phyloP scores from a whole-genome alignment of 164 flowering plant genomes.

The Aristolochia fimbriata region DNA sequence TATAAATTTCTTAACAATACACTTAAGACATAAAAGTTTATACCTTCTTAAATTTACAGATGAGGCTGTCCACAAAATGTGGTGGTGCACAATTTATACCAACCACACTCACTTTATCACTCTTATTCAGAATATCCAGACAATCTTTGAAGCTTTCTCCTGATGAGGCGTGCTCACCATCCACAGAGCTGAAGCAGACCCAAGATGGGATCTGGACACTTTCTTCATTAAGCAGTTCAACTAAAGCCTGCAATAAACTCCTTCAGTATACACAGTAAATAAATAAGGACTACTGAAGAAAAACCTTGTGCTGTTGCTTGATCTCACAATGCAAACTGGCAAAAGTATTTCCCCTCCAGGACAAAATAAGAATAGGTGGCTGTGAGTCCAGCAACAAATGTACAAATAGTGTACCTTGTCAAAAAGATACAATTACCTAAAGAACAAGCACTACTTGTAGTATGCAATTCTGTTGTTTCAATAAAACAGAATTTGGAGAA shows the following conservation, averaged over 20 bases:
- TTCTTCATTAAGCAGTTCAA: constrained; percentile 77
- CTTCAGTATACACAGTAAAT: not conserved
- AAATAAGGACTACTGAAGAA: not conserved
- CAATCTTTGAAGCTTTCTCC: constrained; percentile 76
- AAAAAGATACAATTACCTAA: too few relatives aligned
- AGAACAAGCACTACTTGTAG: too few relatives aligned
- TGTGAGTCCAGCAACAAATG: too few relatives aligned
- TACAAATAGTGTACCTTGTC: too few relatives aligned
- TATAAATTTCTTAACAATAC: not conserved
- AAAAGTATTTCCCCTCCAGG: too few relatives aligned
- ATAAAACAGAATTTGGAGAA: too few relatives aligned
- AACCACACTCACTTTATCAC: constrained; percentile 44
- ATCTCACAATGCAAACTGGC: too few relatives aligned
- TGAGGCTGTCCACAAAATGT: constrained; percentile 52
- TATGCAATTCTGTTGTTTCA: too few relatives aligned
- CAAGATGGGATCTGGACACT: constrained; percentile 59
- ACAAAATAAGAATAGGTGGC: too few relatives aligned
- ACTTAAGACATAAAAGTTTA: not conserved
- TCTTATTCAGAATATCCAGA: constrained; percentile 46
- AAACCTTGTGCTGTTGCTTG: not conserved
- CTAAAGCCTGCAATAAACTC: constrained; percentile 45
- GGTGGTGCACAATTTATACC: constrained; percentile 94
- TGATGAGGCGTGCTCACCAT: constrained; percentile 71
- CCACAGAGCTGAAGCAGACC: constrained; percentile 82
- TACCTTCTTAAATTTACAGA: constrained; percentile 54